Conservation (phyloP, 192 early-diverging fungal species). For the Phlyctochytrium arcticum region DNA sequence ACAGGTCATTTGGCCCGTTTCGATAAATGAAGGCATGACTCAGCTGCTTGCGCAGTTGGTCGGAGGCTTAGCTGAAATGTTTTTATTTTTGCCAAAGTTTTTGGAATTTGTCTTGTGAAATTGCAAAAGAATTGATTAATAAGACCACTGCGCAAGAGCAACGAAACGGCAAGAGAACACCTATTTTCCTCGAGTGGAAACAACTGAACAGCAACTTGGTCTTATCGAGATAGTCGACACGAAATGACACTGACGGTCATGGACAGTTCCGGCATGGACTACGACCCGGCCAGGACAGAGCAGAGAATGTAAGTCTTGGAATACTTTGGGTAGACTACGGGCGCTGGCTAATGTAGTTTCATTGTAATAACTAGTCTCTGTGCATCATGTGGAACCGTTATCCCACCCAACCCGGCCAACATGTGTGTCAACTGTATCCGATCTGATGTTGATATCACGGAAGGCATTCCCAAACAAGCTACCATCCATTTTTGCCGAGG, state of each 20-base stretch:
- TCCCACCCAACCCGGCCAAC: constrained; percentile 95
- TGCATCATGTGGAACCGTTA: constrained; percentile 89
- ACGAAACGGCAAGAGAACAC: no score
- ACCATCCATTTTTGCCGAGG: constrained; percentile 94
- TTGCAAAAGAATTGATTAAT: no score
- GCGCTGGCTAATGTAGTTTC: neutral
- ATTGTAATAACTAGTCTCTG: constrained; percentile 55
- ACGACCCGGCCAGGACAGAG: constrained; percentile 38
- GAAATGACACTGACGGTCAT: neutral
- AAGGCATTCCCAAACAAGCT: constrained; percentile 96
- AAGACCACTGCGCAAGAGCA: no score
- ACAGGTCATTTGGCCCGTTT: no score
- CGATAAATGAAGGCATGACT: no score
- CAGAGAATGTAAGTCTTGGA: constrained; percentile 34
- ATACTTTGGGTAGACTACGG: neutral
- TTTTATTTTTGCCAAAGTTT: no score
- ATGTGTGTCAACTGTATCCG: constrained; percentile 99
- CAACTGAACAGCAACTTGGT: no score
- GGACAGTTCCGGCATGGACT: neutral
- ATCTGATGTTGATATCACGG: constrained; percentile 94
- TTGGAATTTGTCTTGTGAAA: no score
- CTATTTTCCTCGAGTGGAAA: no score
- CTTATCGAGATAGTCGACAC: no score
- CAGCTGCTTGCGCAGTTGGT: no score
- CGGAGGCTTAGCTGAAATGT: no score